Conservation (phyloP, 495 filamentous ascomycete species). For the Neurospora sp. region DNA sequence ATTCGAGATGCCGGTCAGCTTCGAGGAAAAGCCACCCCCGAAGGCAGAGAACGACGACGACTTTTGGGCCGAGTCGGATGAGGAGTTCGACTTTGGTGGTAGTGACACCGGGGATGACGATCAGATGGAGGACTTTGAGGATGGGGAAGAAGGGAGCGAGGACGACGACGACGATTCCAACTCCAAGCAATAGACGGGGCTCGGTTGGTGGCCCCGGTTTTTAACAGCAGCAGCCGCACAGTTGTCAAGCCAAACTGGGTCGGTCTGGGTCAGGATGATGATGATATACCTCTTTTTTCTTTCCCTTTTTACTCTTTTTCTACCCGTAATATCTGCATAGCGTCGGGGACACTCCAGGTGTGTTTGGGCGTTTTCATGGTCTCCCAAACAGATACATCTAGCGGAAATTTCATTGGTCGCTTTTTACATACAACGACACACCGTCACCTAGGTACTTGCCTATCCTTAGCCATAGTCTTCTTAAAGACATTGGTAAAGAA, state of each 20-base stretch:
- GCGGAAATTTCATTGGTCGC: neutral
- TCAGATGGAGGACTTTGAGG: constrained; percentile 45
- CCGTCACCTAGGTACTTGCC: neutral
- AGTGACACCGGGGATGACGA: constrained; percentile 51
- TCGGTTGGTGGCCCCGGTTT: neutral
- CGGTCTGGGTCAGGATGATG: neutral
- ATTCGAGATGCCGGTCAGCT: constrained; percentile 72
- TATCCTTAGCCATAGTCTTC: neutral
- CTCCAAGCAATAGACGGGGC: constrained; percentile 10
- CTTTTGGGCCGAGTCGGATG: constrained; percentile 78
- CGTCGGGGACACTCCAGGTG: constrained; percentile 5
- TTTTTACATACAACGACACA: neutral
- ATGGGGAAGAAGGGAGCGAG: constrained; percentile 30
- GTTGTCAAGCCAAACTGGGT: neutral
- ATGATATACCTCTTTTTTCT: neutral
- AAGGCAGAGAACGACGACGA: constrained; percentile 61
- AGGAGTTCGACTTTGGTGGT: constrained; percentile 72
- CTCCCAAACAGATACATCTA: neutral
- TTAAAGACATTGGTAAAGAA: neutral
- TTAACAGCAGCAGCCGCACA: neutral
- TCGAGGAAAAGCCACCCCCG: constrained; percentile 50
- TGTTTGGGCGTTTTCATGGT: neutral
- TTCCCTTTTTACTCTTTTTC: neutral
- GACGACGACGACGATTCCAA: constrained; percentile 30
- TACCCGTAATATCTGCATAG: constrained; percentile 20